Percentiles rank a stretch among this genome's conserved stretches.
Evolutionary conservation across 2,329 filamentous ascomycete species (phyloP).

Genomic region (Fusarium xylarioides): DNA sequence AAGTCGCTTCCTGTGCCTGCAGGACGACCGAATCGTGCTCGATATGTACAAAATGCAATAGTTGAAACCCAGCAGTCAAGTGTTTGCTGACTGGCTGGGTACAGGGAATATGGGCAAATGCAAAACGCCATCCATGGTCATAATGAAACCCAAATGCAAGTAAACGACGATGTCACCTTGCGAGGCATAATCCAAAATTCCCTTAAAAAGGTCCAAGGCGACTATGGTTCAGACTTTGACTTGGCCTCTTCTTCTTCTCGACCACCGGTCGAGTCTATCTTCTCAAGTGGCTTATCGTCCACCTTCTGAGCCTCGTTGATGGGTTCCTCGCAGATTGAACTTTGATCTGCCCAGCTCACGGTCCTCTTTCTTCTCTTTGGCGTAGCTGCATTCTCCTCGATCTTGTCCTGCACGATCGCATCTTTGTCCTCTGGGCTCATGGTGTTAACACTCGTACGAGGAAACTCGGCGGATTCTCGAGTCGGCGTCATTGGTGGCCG

Average conservation of each 20-base stretch:
- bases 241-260: slow-evolving; percentile 3
- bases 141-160: slow-evolving; percentile 3
- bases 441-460: slow-evolving; percentile 13
- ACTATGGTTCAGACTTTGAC: slow-evolving; percentile 13
- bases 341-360: slow-evolving; percentile 40
- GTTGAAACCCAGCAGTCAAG: slow-evolving; percentile 10
- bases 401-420: slow-evolving; percentile 23
- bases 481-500: slow-evolving; percentile 47
- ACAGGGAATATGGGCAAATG: slow-evolving; percentile 11
- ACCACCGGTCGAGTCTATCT: slow-evolving; percentile 17
- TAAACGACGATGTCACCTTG: neutral
- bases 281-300: slow-evolving; percentile 24
- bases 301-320: slow-evolving; percentile 13
- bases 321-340: slow-evolving; percentile 27
- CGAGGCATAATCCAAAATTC: neutral
- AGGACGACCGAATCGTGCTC: slow-evolving; percentile 22
- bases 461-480: slow-evolving; percentile 42
- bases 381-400: slow-evolving; percentile 21
- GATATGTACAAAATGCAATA: slow-evolving; percentile 30
- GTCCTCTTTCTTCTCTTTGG: slow-evolving; percentile 34
- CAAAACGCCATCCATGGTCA: slow-evolving; percentile 6
- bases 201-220: neutral
- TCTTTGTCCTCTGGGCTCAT: slow-evolving; percentile 28
- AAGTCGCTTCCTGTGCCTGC: slow-evolving; percentile 23
- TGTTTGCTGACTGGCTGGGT: slow-evolving; percentile 8